A percentile compares a stretch with the other conserved stretches of the same genome.
Evolutionary conservation across 495 filamentous ascomycete genomes (phyloP).

Genomic region (Hypoxylon lenormandii): DNA sequence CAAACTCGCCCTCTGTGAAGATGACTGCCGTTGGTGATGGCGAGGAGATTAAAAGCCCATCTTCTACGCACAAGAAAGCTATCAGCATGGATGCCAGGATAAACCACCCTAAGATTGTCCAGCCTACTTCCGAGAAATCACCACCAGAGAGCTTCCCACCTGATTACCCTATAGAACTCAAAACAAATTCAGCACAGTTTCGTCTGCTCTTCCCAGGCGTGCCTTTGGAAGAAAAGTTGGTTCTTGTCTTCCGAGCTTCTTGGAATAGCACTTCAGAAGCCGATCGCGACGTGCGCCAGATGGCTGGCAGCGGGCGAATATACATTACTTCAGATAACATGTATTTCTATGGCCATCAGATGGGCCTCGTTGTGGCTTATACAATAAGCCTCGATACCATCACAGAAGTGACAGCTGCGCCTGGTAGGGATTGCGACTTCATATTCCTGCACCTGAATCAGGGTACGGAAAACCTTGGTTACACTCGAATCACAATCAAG

Average conservation of each 20-base stretch:
- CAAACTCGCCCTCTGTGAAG: conserved; percentile 52
- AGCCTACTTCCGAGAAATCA: conserved; percentile 56
- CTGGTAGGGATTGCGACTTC: conserved; percentile 91
- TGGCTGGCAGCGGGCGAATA: conserved; percentile 75
- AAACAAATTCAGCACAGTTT: conserved; percentile 92
- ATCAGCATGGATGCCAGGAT: conserved; percentile 76
- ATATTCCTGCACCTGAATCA: conserved; percentile 85
- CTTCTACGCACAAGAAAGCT: conserved; percentile 77
- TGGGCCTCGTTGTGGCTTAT: conserved; percentile 89
- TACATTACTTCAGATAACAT: conserved; percentile 87
- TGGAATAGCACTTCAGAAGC: conserved; percentile 62
- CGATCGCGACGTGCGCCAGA: conserved; percentile 51
- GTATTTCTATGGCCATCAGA: conserved; percentile 95
- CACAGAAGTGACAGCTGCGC: conserved; percentile 86
- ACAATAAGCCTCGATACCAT: conserved; percentile 77
- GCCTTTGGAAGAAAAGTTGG: conserved; percentile 75
- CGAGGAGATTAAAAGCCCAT: conserved; percentile 37
- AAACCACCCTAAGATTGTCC: conserved; percentile 53
- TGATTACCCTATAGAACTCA: conserved; percentile 84
- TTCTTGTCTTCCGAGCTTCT: conserved; percentile 73
- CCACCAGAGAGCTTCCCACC: conserved; percentile 74
- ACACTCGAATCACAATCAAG: conserved; percentile 83
- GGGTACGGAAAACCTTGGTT: conserved; percentile 68
- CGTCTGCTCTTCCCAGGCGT: conserved; percentile 87
- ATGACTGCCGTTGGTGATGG: conserved; percentile 53